These are phyloP conservation scores for Sonneratia caseolaris DNA, from an alignment of 345 rosid genomes.

Conservation along the genomic window DNA sequence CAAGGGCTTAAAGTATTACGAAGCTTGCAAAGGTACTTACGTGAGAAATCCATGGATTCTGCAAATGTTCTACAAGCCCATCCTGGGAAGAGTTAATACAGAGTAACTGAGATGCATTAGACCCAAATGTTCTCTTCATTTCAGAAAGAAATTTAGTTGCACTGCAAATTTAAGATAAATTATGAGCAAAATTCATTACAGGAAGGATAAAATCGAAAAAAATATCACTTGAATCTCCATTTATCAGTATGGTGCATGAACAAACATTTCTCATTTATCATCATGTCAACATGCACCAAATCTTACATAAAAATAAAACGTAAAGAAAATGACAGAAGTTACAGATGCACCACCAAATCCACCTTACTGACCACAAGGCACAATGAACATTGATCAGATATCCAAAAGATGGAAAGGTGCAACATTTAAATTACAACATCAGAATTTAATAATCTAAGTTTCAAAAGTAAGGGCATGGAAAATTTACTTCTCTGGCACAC, in stretches of 20 bases:
- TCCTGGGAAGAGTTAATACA: constrained; percentile 87
- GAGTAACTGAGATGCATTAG: constrained; percentile 63
- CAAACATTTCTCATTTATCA: background rate
- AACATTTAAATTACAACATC: background rate
- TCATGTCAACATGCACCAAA: background rate
- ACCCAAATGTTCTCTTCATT: constrained; percentile 83
- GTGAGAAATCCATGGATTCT: constrained; percentile 57
- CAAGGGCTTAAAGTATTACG: background rate
- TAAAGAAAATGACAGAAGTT: background rate
- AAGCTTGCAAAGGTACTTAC: constrained; percentile 32
- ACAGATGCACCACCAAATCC: background rate
- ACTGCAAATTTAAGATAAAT: constrained; percentile 38
- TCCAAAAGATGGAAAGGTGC: background rate
- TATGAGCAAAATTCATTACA: constrained; percentile 2
- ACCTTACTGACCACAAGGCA: background rate
- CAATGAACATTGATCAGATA: background rate
- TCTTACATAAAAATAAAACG: background rate
- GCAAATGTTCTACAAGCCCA: constrained; percentile 46
- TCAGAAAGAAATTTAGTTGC: constrained; percentile 67
- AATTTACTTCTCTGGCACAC: constrained; percentile 63
- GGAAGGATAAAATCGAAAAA: background rate
- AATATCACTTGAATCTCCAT: background rate
- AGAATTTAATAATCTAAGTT: background rate
- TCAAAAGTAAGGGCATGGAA: constrained; percentile 12
- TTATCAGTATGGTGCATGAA: background rate